Base-by-base conservation (phyloP, 495 filamentous ascomycete genomes). In the Penicillium nucicola region DNA sequence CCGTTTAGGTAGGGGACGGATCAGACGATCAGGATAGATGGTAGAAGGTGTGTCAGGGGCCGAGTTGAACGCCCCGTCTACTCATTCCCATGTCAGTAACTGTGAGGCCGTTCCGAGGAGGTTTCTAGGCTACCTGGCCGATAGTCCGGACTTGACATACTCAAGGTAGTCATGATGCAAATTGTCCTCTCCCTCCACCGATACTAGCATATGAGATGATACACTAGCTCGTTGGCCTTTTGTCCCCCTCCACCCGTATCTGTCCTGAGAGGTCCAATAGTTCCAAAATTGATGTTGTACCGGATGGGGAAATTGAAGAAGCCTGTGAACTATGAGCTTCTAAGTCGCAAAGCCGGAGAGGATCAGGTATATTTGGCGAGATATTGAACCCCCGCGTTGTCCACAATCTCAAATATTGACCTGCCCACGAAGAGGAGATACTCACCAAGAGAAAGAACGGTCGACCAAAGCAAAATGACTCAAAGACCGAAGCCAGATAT, bases 1-100 rank as follows among this genome's bases (percentile, higher is more conserved):
- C 52, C 89, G 84, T 71, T 87, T 93, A 28, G 95, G 95, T 45
- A 99, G 78, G 41, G 95, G 95, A 34, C 91, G 88, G 62, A 99
- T 97, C 48, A 91, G 86, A 58, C 95, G 84, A 59, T 95, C 88
- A 54, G 89, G 89, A 62, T 89, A 93, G 56, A 88, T 68, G 28
- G 84, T 76, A 42, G 90, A 91, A 44, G 78, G 76, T 40, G 86
- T 84, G 68, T 93, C 88, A 58, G 86, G 78, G 66, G 85, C 82
- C 78, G 75, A 67, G 46, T 74, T 73, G 61, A 74, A 76, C 63
- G 69, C 69, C 66, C 73, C 74, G 69, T 74, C 74, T 77, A 64
- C 61, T 51, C 60, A 66, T 55, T 60, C 56, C 25, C 51, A 70
- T 41, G 60, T 77, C 67, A 75, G 71, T 65, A 75, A 67, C 65